Evolutionary conservation across 352 stramenopile species (phyloP), one percentile per base, ranked within the genome.

Genomic region (Pythium aphanidermatum): DNA sequence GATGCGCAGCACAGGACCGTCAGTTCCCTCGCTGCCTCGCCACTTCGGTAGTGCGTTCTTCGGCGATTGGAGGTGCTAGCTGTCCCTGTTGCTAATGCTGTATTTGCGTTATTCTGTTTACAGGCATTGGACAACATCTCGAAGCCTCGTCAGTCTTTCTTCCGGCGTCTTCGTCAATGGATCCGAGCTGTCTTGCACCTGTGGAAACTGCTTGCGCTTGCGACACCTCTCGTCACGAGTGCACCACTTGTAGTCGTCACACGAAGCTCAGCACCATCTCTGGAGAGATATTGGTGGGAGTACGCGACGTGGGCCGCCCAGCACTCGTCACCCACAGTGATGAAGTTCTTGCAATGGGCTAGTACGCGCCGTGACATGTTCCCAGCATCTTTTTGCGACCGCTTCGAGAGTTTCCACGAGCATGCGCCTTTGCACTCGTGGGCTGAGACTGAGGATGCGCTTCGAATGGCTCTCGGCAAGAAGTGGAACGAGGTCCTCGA

Each of bases 331-430:
- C 95, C 95, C 2, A 79, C 83, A 4, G 86, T 97, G 53, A 92
- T 98, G 64, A 98, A 98, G 70, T 91, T 98, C 37, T 72, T 91
- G 30, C 95, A 98, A 68, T 98, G 95, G 95, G 86, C 91, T 2
- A 94, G 89, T 21, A 97, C 91, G 16, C 74, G 95, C 11, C 77
- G 91, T 16, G 95, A 98, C 60, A 78, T 98, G 46, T 98, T 98
- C 46, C 86, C 92, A 1, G 62, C 74, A 9, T 59, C 73, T 1
- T 77, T 98, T 19, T 98, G 92, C 57, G 81, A 97, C 64, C 76
- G 82, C 41, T 91, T 98, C 26, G 73, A 83, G 30, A 47, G 53
- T 21, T 86, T 98, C 43, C 95, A 98, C 46, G 88, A 96, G 57
- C 54, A 84, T 43, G 83, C 79, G 27, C 72, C 70, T 9, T 71